Percentiles rank a stretch among this genome's conserved stretches.
Evolutionary conservation across 2,329 filamentous ascomycete genomes (phyloP).

Genomic region (Colletotrichum lentis): DNA sequence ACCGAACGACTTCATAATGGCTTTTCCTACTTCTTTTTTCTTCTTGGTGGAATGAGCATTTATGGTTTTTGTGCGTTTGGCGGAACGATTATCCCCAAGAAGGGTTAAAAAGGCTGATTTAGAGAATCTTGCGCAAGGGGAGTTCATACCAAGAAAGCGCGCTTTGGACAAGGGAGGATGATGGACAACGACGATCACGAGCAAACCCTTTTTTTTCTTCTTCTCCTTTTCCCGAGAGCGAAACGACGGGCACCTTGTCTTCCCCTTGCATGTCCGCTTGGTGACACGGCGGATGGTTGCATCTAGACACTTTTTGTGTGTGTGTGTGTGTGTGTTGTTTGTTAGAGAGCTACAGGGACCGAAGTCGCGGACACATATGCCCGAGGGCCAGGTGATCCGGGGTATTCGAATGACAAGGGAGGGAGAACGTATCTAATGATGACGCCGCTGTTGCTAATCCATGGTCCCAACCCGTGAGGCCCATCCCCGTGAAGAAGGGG

Average conservation of each 20-base stretch:
- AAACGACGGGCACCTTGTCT: neutral
- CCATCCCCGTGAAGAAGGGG: too few relatives aligned
- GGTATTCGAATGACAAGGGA: too few relatives aligned
- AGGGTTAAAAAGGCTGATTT: neutral
- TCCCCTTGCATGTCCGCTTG: neutral
- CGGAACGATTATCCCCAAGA: neutral
- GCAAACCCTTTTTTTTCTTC: too few relatives aligned
- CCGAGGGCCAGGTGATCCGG: too few relatives aligned
- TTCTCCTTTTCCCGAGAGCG: too few relatives aligned
- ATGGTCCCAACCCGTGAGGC: too few relatives aligned
- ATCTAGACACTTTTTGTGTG: neutral
- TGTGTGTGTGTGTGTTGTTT: too few relatives aligned
- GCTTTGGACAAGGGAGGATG: neutral
- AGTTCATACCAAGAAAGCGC: neutral
- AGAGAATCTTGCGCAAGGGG: too few relatives aligned
- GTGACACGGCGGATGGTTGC: neutral
- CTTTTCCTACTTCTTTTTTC: neutral
- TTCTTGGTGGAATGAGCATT: too few relatives aligned
- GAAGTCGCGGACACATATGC: too few relatives aligned
- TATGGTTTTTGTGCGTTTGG: neutral
- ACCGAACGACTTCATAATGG: neutral
- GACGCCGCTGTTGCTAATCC: too few relatives aligned
- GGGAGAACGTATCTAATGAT: too few relatives aligned
- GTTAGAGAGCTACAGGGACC: neutral
- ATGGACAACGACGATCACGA: neutral